A percentile compares a stretch with the other conserved stretches of the same genome.
These are phyloP conservation scores for Phialocephala subalpina DNA, from an alignment of 2,329 filamentous ascomycete genomes.

Conservation along the genomic window DNA sequence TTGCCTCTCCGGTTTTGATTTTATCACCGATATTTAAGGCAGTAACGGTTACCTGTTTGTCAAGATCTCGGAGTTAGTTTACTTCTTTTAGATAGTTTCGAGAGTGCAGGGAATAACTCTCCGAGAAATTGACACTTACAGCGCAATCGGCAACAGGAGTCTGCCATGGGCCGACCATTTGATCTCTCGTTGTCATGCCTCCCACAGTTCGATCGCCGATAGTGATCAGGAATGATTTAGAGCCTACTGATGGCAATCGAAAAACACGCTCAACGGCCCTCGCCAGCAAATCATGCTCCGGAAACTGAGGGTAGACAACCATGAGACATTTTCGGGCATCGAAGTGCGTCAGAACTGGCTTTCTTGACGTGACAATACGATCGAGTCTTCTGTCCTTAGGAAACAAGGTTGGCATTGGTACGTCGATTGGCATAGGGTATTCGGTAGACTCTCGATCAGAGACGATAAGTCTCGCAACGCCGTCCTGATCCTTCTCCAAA, in stretches of 20 bases:
- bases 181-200: conserved; percentile 86
- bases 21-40: conserved; percentile 73
- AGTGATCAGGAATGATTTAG: conserved; percentile 96
- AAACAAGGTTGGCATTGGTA: conserved; percentile 89
- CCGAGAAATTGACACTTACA: no score
- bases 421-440: conserved; percentile 81
- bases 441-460: conserved; percentile 81
- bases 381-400: conserved; percentile 87
- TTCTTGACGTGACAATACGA: conserved; percentile 74
- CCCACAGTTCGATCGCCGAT: conserved; percentile 94
- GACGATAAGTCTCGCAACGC: conserved; percentile 77
- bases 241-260: conserved; percentile 88
- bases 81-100: no score
- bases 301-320: conserved; percentile 53
- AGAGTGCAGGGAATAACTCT: no score
- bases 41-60: conserved; percentile 90
- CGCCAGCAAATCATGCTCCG: conserved; percentile 52
- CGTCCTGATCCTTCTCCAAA: conserved; percentile 64
- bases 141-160: conserved; percentile 93
- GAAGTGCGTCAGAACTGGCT: conserved; percentile 73
- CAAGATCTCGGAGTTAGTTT: no score
- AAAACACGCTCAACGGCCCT: conserved; percentile 85
- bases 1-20: conserved; percentile 87
- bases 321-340: conserved; percentile 72
- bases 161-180: conserved; percentile 98